Evolutionary conservation across 108 stramenopile species (phyloP), one percentile per base, ranked within the genome.

Genomic region (Epithemia pelagica): DNA sequence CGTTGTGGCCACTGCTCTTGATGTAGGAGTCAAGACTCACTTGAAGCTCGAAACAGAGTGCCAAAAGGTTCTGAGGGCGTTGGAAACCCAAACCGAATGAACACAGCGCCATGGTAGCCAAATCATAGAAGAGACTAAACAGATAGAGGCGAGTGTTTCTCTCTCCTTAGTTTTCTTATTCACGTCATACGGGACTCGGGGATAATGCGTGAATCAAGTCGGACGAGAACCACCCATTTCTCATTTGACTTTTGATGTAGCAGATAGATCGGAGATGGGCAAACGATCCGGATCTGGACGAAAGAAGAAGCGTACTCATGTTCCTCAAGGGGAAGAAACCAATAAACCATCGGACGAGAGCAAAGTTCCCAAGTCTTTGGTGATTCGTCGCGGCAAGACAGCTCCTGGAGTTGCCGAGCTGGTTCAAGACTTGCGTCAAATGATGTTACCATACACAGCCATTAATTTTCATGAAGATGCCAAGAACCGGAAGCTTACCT

Each of bases 381-480:
- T 92, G 25, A 88, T 92, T 64, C 86, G 92, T 28, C 75, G 89
- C 0, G 92, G 92, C 37, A 88, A 87, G 54, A 84, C 80, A 24
- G 88, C 90, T 78, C 61, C 76, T 23, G 85, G 87, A 72, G 76
- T 98, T 19, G 64, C 71, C 5, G 94, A 92, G 60, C 69, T 98
- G 52, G 92, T 97, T 1, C 60, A 83, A 59, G 97, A 98, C 52
- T 56, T 98, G 57, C 86, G 99, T 30, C 76, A 88, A 63, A 52
- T 98, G 1, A 97, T 99, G 97, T 75, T 91, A 46, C 99, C 99
- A 5, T 83, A 96, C 80, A 99, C 99, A 0, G 99, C 99, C 0
- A 25, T 81, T 32, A 91, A 96, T 59, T 95, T 99, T 61, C 83
- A 88, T 59, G 95, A 95, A 66, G 90, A 89, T 67, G 77, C 91